phyloP scores from a whole-genome alignment of 2,329 filamentous ascomycete genomes.

The Tothia fuscella region DNA sequence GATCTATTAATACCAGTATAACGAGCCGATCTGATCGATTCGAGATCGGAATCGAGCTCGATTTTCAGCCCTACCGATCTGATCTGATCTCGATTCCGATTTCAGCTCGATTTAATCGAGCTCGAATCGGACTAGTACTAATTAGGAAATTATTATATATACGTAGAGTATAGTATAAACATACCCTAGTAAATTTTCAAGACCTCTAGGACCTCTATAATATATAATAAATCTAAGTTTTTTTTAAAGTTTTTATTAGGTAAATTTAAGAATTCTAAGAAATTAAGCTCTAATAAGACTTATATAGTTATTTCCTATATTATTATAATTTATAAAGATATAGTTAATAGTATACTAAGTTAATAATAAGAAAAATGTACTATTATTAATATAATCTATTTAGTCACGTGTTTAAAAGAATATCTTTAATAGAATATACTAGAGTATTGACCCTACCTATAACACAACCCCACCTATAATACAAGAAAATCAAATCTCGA shows the following conservation, averaged over 20 bases:
- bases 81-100: neutral
- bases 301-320: neutral
- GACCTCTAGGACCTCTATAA: neutral
- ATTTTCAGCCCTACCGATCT: neutral
- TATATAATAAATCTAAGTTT: neutral
- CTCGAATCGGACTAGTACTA: neutral
- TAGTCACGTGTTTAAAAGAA: neutral
- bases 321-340: neutral
- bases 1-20: neutral
- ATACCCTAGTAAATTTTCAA: neutral
- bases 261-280: neutral
- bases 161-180: neutral
- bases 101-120: neutral
- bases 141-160: neutral
- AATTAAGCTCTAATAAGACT: neutral
- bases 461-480: too few relatives aligned
- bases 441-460: too few relatives aligned
- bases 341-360: neutral
- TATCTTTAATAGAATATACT: neutral
- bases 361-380: neutral
- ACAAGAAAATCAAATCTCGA: too few relatives aligned
- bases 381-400: neutral
- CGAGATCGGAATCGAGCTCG: too few relatives aligned
- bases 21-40: too few relatives aligned
- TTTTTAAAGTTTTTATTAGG: neutral